Evolutionary conservation across 805 yeast species (phyloP), one percentile per base, ranked within the genome.

Genomic region (Tetrapisispora taiwanensis): DNA sequence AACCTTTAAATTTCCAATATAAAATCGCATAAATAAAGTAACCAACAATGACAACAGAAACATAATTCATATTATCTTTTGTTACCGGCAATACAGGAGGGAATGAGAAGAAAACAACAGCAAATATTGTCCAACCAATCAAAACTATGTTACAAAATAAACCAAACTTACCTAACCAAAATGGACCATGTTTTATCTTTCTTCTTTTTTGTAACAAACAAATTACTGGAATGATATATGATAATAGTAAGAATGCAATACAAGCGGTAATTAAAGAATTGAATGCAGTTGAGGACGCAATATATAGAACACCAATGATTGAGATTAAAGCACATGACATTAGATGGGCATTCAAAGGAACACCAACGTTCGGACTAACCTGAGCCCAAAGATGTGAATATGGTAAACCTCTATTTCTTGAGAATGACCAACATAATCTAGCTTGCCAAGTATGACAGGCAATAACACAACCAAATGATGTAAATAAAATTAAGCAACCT

Each of bases 361-460:
- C 74, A 32, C 78, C 81, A 12, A 75, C 60, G 41, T 65, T 68
- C 14, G 72, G 63, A 52, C 78, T 69, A 39, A 81, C 74, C 50
- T 67, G 61, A 4, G 78, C 58, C 77, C 81, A 75, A 39, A 65
- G 69, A 35, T 62, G 65, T 7, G 81, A 76, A 31, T 71, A 75
- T 24, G 84, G 84, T 46, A 81, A 65, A 22, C 85, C 88, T 41
- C 75, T 72, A 59, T 81, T 86, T 63, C 87, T 72, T 6, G 86
- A 71, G 55, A 81, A 80, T 2, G 87, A 79, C 84, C 85, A 81
- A 49, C 81, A 72, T 47, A 79, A 66, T 53, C 88, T 70, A 32
- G 84, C 79, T 53, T 78, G 83, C 84, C 85, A 79, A 4, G 85
- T 78, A 51, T 78, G 83, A 28, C 80, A 75, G 7, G 82, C 74